These are phyloP conservation scores for Taphrina confusa DNA, from an alignment of 1,139 yeast genomes.

Conservation along the genomic window DNA sequence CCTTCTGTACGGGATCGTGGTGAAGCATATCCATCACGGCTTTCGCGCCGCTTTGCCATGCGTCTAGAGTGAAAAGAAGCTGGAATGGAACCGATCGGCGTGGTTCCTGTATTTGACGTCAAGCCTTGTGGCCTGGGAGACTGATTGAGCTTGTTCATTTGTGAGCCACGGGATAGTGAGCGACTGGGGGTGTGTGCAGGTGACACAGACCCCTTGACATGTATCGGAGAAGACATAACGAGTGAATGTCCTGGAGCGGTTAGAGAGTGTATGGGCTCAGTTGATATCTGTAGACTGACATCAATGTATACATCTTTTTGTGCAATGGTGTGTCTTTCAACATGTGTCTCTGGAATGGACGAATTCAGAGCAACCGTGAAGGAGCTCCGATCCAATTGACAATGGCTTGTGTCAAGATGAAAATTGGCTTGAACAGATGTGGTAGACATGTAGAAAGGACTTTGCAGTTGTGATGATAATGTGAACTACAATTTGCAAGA, in stretches of 20 bases:
- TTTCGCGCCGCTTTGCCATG: not conserved
- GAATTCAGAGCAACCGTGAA: too few relatives aligned
- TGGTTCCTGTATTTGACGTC: not conserved
- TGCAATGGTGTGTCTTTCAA: too few relatives aligned
- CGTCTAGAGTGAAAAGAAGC: constrained; percentile 8
- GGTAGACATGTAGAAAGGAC: too few relatives aligned
- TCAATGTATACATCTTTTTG: too few relatives aligned
- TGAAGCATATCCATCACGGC: constrained; percentile 10
- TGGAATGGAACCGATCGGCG: constrained; percentile 26
- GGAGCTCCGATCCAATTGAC: too few relatives aligned
- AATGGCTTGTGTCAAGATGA: too few relatives aligned
- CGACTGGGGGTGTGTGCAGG: constrained; percentile 10
- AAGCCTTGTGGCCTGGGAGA: constrained; percentile 21
- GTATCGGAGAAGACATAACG: constrained; percentile 21
- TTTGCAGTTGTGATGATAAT: too few relatives aligned
- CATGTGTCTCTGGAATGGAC: too few relatives aligned
- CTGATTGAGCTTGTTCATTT: constrained; percentile 17
- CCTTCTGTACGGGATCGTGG: constrained; percentile 31
- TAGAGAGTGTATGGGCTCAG: too few relatives aligned
- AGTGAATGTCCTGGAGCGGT: not conserved
- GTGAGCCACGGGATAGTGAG: constrained; percentile 24
- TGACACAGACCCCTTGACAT: constrained; percentile 24
- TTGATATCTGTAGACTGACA: too few relatives aligned
- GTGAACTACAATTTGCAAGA: too few relatives aligned
- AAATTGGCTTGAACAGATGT: too few relatives aligned